Conservation (phyloP, 1,284 basidiomycete genomes). For the Trametes polyzona region DNA sequence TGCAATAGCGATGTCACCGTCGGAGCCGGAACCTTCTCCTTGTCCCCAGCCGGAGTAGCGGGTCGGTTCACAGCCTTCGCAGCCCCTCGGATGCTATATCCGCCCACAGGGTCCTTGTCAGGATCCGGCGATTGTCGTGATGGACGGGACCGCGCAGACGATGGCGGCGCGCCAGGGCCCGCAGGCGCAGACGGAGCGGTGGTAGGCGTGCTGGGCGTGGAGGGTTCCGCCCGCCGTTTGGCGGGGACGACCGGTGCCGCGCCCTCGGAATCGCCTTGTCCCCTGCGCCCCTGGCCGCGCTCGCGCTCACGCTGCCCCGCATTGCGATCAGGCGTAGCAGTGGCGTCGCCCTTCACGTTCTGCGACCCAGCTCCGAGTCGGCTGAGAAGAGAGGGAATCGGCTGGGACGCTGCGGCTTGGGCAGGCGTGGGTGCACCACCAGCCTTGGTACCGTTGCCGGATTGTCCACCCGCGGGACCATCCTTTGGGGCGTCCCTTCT, state of each 20-base stretch:
- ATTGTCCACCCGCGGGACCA: background rate
- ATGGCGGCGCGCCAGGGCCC: background rate
- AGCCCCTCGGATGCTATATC: slow-evolving; percentile 61
- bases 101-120: slow-evolving; percentile 41
- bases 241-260: slow-evolving; percentile 18
- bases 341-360: slow-evolving; percentile 2
- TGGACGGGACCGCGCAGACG: background rate
- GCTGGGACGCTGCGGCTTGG: slow-evolving; percentile 28
- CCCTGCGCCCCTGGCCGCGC: slow-evolving; percentile 8
- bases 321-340: slow-evolving; percentile 4
- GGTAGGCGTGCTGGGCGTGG: background rate
- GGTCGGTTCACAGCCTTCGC: slow-evolving; percentile 38
- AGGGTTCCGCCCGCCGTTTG: slow-evolving; percentile 27
- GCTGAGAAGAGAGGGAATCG: slow-evolving; percentile 46
- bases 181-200: background rate
- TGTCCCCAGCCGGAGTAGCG: background rate
- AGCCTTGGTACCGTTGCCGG: background rate
- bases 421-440: background rate
- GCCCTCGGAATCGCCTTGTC: background rate
- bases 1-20: slow-evolving; percentile 43
- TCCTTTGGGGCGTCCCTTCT: slow-evolving; percentile 27
- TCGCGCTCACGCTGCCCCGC: slow-evolving; percentile 5
- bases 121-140: slow-evolving; percentile 29
- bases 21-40: slow-evolving; percentile 7
- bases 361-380: slow-evolving; percentile 36